A percentile compares a stretch with the other conserved stretches of the same genome.
Conservation (phyloP, 2,329 filamentous ascomycete species). For the Kalmusia sp. region DNA sequence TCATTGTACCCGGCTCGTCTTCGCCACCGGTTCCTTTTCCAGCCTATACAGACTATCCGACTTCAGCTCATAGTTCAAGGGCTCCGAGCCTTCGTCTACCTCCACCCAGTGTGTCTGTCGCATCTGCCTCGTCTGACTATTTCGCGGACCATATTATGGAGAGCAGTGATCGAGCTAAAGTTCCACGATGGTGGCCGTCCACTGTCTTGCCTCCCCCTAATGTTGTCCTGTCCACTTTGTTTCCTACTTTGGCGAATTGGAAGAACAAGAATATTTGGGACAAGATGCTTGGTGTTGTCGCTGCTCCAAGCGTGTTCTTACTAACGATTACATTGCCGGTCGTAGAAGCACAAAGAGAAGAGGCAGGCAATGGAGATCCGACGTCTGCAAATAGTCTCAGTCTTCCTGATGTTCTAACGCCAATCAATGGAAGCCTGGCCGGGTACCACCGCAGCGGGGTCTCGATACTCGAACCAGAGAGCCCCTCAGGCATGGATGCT, state of each 20-base stretch:
- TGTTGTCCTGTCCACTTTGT: constrained; percentile 75
- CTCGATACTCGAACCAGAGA: constrained; percentile 30
- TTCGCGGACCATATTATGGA: constrained; percentile 53
- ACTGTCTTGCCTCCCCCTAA: constrained; percentile 74
- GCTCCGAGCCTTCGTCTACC: constrained; percentile 65
- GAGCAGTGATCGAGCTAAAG: constrained; percentile 47
- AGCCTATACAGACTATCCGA: constrained; percentile 64
- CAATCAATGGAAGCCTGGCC: constrained; percentile 24
- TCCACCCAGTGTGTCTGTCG: constrained; percentile 57
- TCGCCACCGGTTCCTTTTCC: constrained; percentile 71
- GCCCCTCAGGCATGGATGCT: constrained; percentile 8
- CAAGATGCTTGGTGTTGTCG: constrained; percentile 79
- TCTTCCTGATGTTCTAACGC: constrained; percentile 37
- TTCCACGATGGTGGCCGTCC: constrained; percentile 83
- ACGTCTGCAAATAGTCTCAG: constrained; percentile 35
- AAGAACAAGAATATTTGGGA: constrained; percentile 83
- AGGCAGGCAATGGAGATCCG: constrained; percentile 53
- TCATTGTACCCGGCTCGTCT: constrained; percentile 50
- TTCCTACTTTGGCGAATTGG: constrained; percentile 88
- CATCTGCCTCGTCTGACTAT: constrained; percentile 58
- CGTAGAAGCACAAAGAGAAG: constrained; percentile 71
- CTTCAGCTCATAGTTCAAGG: constrained; percentile 51
- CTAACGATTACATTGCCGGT: constrained; percentile 91
- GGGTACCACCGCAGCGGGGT: constrained; percentile 28
- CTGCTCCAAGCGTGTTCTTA: constrained; percentile 88